Evolutionary conservation across 352 stramenopile species (phyloP), one percentile per base, ranked within the genome.

Genomic region (Globisporangium barbulae): DNA sequence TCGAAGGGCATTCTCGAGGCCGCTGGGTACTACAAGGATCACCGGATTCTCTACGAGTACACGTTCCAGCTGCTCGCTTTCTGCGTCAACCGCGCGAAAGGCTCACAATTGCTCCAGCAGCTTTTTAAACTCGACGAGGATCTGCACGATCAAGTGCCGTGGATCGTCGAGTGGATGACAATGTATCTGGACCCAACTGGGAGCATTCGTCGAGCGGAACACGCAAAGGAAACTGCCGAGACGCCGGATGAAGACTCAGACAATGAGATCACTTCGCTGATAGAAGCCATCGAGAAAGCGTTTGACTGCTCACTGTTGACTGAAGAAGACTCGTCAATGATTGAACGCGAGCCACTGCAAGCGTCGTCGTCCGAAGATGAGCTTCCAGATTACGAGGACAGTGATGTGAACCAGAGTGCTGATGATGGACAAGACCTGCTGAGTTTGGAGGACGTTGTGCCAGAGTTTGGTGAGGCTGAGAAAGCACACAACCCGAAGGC

Each of bases 11-110:
- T 89, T 19, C 67, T 93, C 0, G 81, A 93, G 59, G 83, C 73
- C 3, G 81, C 81, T 6, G 64, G 64, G 2, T 93, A 90, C 65
- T 91, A 89, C 52, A 74, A 79, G 53, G 78, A 86, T 57, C 78
- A 87, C 28, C 61, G 62, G 2, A 74, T 61, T 3, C 65, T 76
- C 3, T 75, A 75, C 42, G 63, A 79, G 39, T 86, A 85, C 59
- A 77, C 78, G 5, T 79, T 85, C 53, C 60, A 83, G 33, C 60
- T 93, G 8, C 66, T 93, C 0, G 69, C 76, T 30, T 88, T 93
- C 61, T 67, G 70, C 10, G 47, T 89, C 21, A 69, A 50, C 35
- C 75, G 65, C 30, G 67, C 66, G 21, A 65, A 59, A 3, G 15
- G 21, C 0, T 87, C 80, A 1, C 37, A 6, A 17, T 45, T 69